Evolutionary conservation across 257 asterid genomes (phyloP).

Genomic region (Paulownia fortunei): DNA sequence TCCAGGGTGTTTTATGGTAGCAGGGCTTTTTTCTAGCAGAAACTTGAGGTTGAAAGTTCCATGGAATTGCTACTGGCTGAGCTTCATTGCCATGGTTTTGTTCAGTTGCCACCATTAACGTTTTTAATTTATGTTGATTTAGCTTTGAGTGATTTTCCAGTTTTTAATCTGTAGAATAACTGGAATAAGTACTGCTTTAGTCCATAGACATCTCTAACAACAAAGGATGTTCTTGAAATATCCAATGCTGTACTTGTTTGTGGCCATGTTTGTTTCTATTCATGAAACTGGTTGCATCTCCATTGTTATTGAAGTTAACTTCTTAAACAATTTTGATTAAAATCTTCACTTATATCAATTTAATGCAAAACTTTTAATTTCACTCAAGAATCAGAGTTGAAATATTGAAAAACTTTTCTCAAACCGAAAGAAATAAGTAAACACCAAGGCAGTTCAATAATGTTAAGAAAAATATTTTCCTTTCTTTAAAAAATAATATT

Average conservation of each 20-base stretch:
- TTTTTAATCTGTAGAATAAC: constrained; percentile 5
- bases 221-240: constrained; percentile 9
- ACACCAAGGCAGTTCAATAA: too few species aligned
- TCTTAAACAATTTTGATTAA: too few species aligned
- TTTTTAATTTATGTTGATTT: constrained; percentile 17
- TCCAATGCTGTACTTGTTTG: constrained; percentile 4
- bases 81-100: neutral
- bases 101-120: neutral
- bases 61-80: neutral
- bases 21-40: constrained; percentile 70
- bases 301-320: neutral
- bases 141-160: neutral
- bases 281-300: neutral
- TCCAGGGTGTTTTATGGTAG: constrained; percentile 84
- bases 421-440: too few species aligned
- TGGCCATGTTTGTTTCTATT: constrained; percentile 3
- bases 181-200: neutral
- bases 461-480: too few species aligned
- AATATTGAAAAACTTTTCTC: too few species aligned
- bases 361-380: too few species aligned
- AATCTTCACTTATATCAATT: too few species aligned
- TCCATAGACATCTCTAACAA: constrained; percentile 27
- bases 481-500: too few species aligned
- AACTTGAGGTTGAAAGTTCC: neutral
- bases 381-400: too few species aligned